Base-by-base conservation (phyloP, 2,329 filamentous ascomycete species). In the Metarhizium robertsii region DNA sequence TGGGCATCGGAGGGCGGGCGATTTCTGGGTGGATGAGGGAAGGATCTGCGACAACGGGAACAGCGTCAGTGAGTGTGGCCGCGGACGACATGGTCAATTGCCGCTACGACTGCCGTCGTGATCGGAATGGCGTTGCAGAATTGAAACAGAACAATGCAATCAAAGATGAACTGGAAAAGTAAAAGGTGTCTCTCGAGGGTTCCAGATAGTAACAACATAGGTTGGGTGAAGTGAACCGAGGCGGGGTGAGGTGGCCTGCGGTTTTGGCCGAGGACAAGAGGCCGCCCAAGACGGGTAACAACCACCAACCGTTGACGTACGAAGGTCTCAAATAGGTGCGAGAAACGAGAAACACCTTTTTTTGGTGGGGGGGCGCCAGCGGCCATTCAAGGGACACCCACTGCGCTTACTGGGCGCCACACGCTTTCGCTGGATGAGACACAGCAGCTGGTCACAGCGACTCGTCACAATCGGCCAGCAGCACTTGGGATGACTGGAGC, bases 11-110 rank as follows among this genome's bases (percentile, higher is more conserved):
- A 36, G 74, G 70, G 50, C 76, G 73, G 61, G 69, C 70, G 61
- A 81, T 77, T 58, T 81, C 79, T 47, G 78, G 75, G 60, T 82
- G 78, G 61, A 83, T 80, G 56, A 82, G 66, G 7, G 79, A 79
- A 29, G 79, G 80, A 63, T 83, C 80, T 83, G 66, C 57, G 60
- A 57, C 53, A 55, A 57, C 53, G 57, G 57, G 57, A 52, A 55
- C 50, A 62, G 62, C 64, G 75, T 75, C 64, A 77, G 73, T 64
- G 16, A 50, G 16, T 25, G 42, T 49, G 34, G 45, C 29, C 34
- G 53, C 25, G 32, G 36, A 20, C 10, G n/a, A 38, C 50, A 43
- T 29, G 25, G 45, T 48, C 18, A 8, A 14, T 29, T 32, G 10
- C 25, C 25, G 25, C 16, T 10, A 46, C 20, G 25, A 48, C 20